Evolutionary conservation across 257 asterid genomes (phyloP), one percentile per base, ranked within the genome.

Genomic region (Solanum bukasovii): DNA sequence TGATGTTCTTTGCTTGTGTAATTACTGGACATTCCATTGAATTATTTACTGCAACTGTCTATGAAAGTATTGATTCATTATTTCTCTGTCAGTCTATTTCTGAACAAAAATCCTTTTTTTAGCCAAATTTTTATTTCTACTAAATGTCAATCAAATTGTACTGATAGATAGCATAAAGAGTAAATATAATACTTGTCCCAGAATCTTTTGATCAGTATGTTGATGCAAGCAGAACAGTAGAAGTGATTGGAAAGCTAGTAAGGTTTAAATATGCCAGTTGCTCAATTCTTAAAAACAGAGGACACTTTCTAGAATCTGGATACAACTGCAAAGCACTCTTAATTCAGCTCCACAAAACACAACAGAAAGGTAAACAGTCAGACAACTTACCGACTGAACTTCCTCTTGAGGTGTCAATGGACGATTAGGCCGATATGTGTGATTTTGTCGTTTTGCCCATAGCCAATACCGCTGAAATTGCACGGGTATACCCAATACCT

Each of bases 401-500:
- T 95, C 99, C 90, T 96, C 98, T 40, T 87, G 94, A 85, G 92
- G 92, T 40, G 93, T 93, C 89, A 96, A 91, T 34, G 98, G 94
- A 82, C 98, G 94, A 87, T 96, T 95, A 33, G 99, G 99, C 56
- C 98, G 94, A 88, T 94, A 96, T 7, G 98, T 96, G 77, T 96
- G 98, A 89, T 96, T 96, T 87, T 94, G 98, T 59, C 98, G 94
- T 92, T 96, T 96, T 56, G 98, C 98, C 98, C 98, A 96, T 77
- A 93, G 90, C 98, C 98, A 96, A 89, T 92, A 94, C 83, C 98
- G 98, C 86, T 94, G 98, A 86, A 89, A 95, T 77, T 93, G 96
- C 77, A 94, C 94, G 8, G 98, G 98, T 90, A 96, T 87, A 35
- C 95, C 96, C 78, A 95, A 93, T 88, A 93, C 98, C 91, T 93